phyloP scores from a whole-genome alignment of 306 rosid species.

The Crotalaria pallida region DNA sequence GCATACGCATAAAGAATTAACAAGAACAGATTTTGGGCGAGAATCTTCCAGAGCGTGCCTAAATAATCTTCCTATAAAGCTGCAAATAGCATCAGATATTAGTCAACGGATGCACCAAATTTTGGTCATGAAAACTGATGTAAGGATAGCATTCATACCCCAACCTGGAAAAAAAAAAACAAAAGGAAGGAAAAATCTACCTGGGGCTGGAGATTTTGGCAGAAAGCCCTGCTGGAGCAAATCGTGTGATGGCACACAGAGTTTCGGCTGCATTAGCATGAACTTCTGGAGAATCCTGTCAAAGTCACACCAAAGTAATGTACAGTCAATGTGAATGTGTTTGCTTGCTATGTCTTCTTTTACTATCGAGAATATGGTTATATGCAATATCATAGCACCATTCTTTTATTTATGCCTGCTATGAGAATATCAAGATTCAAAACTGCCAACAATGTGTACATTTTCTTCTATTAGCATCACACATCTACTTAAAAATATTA shows the following conservation, averaged over 20 bases:
- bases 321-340: constrained; percentile 12
- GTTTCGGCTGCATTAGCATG: constrained; percentile 97
- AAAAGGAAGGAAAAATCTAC: constrained; percentile 19
- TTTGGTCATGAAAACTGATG: neutral
- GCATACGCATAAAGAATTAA: constrained; percentile 86
- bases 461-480: too few relatives aligned
- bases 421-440: neutral
- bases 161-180: neutral
- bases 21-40: constrained; percentile 90
- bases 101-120: neutral
- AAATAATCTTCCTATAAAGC: constrained; percentile 89
- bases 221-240: constrained; percentile 91
- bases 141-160: neutral
- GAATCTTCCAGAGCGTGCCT: constrained; percentile 86
- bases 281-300: constrained; percentile 91
- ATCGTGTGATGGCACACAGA: constrained; percentile 87
- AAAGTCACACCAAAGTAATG: constrained; percentile 21
- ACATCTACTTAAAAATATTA: too few relatives aligned
- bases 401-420: neutral
- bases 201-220: constrained; percentile 82
- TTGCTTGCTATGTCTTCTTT: neutral
- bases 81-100: constrained; percentile 31
- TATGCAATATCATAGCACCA: neutral
- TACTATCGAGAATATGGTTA: neutral
- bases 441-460: neutral